Evolutionary conservation across 805 yeast genomes (phyloP), one percentile per base, ranked within the genome.

Genomic region (Metschnikowia gruessii): DNA sequence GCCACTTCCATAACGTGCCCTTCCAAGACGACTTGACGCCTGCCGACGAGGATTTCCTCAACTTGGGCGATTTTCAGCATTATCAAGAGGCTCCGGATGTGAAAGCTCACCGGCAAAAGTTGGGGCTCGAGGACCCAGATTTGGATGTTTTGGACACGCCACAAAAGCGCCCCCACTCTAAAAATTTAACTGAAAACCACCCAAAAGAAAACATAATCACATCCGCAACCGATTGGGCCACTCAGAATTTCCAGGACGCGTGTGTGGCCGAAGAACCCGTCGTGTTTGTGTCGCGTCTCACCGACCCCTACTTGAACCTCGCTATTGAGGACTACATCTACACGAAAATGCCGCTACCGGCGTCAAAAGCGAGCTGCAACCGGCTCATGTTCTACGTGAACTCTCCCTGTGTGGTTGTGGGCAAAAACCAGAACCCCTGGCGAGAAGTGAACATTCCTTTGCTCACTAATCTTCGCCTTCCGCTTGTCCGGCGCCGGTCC

Each of bases 351-450:
- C 91, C 91, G 1, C 49, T 69, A 0, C 62, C 62, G 8, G 19
- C 35, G 7, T 40, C 39, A 4, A 47, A 34, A 1, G 37, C 46
- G n/a, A 41, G 50, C 13, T 42, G 46, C 3, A 77, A 80, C 47
- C 64, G 95, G 45, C 67, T 94, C 24, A 60, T 89, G 48, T 73
- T 92, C 45, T 94, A 94, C 61, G 72, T 76, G 30, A 94, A 94
- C 61, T 63, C 79, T 2, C 88, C 92, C 1, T 87, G 96, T 62
- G 88, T 90, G n/a, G 96, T 94, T 1, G 73, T 94, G 11, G 99
- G 99, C 0, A 89, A 95, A 59, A 94, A 94, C 60, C 99, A 94
- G 65, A 94, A 90, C 52, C 95, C 97, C 2, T 92, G 92, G 88
- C 79, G 82, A 48, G 99, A 94, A 61, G 76, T 82, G 33, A 86